Percentiles rank a stretch among this genome's conserved stretches.
phyloP scores from a whole-genome alignment of 257 asterid genomes.

The Coffea canephora region DNA sequence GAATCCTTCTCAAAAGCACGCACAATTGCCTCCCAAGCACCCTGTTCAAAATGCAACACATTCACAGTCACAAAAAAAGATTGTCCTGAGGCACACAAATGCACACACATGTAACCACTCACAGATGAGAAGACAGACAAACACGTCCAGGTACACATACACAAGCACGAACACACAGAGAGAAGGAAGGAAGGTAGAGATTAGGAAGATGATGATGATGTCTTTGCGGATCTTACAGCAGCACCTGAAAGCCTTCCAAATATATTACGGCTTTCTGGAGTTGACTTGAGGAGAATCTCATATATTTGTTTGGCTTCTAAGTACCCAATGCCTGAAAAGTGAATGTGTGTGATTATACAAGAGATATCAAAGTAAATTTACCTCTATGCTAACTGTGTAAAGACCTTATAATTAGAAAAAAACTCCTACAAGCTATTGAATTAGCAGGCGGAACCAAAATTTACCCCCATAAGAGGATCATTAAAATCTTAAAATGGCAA shows the following conservation, averaged over 20 bases:
- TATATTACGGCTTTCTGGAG: slow-evolving; percentile 90
- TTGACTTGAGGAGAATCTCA: slow-evolving; percentile 71
- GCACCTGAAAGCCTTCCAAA: slow-evolving; percentile 99
- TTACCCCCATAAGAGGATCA: neutral
- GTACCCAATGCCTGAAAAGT: slow-evolving; percentile 71
- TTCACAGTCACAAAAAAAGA: slow-evolving; percentile 15
- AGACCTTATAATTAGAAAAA: neutral
- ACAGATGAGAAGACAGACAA: neutral
- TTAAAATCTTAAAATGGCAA: neutral
- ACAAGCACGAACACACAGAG: neutral
- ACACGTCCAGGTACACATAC: neutral
- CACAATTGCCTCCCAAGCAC: slow-evolving; percentile 90
- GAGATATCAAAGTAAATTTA: neutral
- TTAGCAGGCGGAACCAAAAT: neutral
- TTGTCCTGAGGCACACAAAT: neutral
- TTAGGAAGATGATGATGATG: slow-evolving; percentile 12
- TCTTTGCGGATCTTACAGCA: slow-evolving; percentile 72
- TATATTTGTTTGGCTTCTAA: slow-evolving; percentile 76
- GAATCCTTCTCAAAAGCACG: slow-evolving; percentile 82
- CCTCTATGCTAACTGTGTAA: neutral
- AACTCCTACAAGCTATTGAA: neutral
- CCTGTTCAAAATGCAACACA: slow-evolving; percentile 45
- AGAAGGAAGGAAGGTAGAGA: slow-evolving; percentile 17
- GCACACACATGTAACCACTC: neutral
- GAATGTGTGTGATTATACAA: slow-evolving; percentile 6